These are phyloP conservation scores for Starmera dryadoides DNA, from an alignment of 805 yeast species.

Conservation along the genomic window DNA sequence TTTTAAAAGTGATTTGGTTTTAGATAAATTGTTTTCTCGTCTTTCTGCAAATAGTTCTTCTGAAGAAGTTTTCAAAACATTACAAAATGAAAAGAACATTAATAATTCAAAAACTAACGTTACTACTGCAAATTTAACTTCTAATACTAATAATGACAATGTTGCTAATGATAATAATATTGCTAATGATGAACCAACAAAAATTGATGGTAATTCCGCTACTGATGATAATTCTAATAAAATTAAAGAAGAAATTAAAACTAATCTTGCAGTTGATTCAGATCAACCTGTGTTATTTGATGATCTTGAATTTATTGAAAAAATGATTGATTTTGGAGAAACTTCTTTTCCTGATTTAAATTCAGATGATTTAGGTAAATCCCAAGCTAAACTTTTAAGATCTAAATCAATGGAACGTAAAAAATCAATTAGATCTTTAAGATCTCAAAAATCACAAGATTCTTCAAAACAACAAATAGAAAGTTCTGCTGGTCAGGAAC, in stretches of 20 bases:
- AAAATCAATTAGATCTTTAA: constrained; percentile 19
- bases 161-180: no score
- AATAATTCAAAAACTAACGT: not conserved
- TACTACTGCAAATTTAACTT: not conserved
- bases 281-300: constrained; percentile 15
- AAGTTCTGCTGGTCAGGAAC: no score
- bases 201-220: not conserved
- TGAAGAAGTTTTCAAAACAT: constrained; percentile 2
- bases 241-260: not conserved
- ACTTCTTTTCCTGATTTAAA: constrained; percentile 28
- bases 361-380: constrained; percentile 22
- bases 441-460: constrained; percentile 2
- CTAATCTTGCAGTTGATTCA: constrained; percentile 9
- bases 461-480: constrained; percentile 5
- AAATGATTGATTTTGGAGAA: constrained; percentile 32
- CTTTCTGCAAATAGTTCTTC: constrained; percentile 2
- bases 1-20: constrained; percentile 8
- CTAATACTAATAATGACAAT: not conserved
- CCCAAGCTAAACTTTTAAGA: constrained; percentile 22
- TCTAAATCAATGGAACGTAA: constrained; percentile 28
- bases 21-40: constrained; percentile 8
- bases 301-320: constrained; percentile 31
- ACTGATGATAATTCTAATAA: not conserved
- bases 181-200: not conserved
- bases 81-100: not conserved